These are phyloP conservation scores for Calonectria naviculata DNA, from an alignment of 2,329 filamentous ascomycete genomes.

Conservation along the genomic window DNA sequence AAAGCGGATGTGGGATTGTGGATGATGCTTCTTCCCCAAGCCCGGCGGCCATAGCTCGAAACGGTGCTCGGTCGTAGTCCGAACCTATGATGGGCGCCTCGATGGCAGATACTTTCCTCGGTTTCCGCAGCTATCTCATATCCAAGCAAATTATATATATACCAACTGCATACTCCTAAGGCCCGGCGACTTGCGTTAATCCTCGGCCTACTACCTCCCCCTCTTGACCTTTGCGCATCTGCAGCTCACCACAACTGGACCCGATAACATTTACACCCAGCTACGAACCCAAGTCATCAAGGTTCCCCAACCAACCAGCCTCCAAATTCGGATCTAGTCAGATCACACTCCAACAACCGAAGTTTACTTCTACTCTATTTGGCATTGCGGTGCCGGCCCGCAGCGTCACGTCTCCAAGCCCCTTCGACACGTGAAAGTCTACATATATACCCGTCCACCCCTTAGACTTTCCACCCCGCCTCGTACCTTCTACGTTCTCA, in stretches of 20 bases:
- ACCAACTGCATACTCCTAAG: not conserved
- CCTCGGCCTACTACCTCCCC: not conserved
- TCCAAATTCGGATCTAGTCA: slow-evolving; percentile 10
- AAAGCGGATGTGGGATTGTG: slow-evolving; percentile 9
- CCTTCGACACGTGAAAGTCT: slow-evolving; percentile 49
- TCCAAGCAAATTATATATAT: slow-evolving; percentile 15
- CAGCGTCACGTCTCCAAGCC: slow-evolving; percentile 25
- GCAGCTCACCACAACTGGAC: not conserved
- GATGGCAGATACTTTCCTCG: slow-evolving; percentile 8
- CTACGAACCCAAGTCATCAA: not conserved
- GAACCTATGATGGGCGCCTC: slow-evolving; percentile 25
- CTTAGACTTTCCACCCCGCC: slow-evolving; percentile 23
- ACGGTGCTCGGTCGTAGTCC: slow-evolving; percentile 35
- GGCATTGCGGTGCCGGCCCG: slow-evolving; percentile 23
- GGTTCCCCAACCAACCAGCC: not conserved
- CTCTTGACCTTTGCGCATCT: not conserved
- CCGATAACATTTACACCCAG: not conserved
- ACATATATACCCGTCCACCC: slow-evolving; percentile 20
- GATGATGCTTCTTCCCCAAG: slow-evolving; percentile 35
- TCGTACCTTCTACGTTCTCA: slow-evolving; percentile 12
- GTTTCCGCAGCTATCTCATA: slow-evolving; percentile 3
- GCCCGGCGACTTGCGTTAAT: not conserved
- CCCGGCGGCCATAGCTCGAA: slow-evolving; percentile 31
- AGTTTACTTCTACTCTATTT: slow-evolving; percentile 11
- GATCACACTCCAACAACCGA: slow-evolving; percentile 8